Evolutionary conservation across 73 alveolate genomes (phyloP).

Genomic region (Blepharisma japonicum): DNA sequence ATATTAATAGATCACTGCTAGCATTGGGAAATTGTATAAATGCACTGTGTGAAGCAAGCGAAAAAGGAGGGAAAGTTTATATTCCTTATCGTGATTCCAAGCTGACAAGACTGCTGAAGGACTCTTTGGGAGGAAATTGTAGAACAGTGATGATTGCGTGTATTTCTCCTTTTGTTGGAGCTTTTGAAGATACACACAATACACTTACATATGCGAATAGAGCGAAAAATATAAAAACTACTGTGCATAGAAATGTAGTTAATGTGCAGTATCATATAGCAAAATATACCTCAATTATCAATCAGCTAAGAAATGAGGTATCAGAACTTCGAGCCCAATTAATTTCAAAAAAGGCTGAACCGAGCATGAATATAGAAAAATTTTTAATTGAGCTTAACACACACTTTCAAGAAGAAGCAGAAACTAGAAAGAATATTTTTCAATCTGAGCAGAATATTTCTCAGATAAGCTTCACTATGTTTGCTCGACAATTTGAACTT

Average conservation of each 20-base stretch:
- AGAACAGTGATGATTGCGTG: constrained; percentile 99
- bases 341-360: background rate
- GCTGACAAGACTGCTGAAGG: constrained; percentile 94
- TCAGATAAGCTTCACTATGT: background rate
- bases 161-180: constrained; percentile 75
- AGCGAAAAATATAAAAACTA: constrained; percentile 96
- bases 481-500: background rate
- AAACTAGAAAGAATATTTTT: background rate
- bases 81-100: constrained; percentile 97
- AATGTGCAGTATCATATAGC: constrained; percentile 94
- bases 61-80: constrained; percentile 64
- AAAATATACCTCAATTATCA: constrained; percentile 84
- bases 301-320: constrained; percentile 52
- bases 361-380: background rate
- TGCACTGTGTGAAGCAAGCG: constrained; percentile 90
- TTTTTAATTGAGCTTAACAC: background rate
- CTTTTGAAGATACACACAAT: constrained; percentile 96
- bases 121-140: constrained; percentile 98
- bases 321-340: constrained; percentile 19
- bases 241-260: constrained; percentile 81
- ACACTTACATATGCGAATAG: constrained; percentile 98
- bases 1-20: constrained; percentile 91
- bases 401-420: constrained; percentile 24
- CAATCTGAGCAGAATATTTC: constrained; percentile 4
- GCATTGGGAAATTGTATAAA: constrained; percentile 98